These are phyloP conservation scores for Globisporangium rhizosaccharum DNA, from an alignment of 352 stramenopile genomes.

Conservation along the genomic window DNA sequence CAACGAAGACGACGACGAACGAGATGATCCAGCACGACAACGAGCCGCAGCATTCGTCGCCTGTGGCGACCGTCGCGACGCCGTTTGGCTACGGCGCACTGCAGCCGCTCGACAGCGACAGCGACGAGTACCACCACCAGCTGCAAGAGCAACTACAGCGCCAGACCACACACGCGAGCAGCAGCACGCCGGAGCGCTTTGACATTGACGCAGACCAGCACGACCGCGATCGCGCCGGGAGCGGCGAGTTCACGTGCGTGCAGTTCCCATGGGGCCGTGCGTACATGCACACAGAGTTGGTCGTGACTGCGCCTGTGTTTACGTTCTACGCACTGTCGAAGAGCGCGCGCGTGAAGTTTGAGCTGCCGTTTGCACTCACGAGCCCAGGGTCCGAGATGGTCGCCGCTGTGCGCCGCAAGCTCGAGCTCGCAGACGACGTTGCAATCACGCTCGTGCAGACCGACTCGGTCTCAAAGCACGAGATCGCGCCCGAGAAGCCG, in stretches of 20 bases:
- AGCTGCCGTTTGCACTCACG: constrained; percentile 51
- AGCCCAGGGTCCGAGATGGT: constrained; percentile 48
- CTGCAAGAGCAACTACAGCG: background rate
- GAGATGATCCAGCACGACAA: constrained; percentile 19
- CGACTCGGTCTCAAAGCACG: constrained; percentile 65
- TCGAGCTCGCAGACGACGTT: constrained; percentile 46
- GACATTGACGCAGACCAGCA: constrained; percentile 6
- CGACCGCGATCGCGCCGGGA: constrained; percentile 10
- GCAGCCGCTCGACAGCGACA: constrained; percentile 16
- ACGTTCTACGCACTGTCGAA: constrained; percentile 73
- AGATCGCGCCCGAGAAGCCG: constrained; percentile 47
- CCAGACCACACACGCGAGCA: background rate
- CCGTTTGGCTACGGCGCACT: constrained; percentile 68
- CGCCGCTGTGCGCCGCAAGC: constrained; percentile 40
- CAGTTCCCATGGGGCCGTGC: constrained; percentile 72
- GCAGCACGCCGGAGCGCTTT: background rate
- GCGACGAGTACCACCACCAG: constrained; percentile 3
- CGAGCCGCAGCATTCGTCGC: constrained; percentile 3
- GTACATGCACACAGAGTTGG: constrained; percentile 54
- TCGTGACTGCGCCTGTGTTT: constrained; percentile 55
- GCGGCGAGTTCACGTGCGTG: constrained; percentile 49
- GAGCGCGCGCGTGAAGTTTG: constrained; percentile 63
- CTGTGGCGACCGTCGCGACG: constrained; percentile 39
- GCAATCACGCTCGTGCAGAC: constrained; percentile 68
- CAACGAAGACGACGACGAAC: constrained; percentile 2